Conservation (phyloP, 176 grass and related monocot species). For the Saccharum spontaneum region DNA sequence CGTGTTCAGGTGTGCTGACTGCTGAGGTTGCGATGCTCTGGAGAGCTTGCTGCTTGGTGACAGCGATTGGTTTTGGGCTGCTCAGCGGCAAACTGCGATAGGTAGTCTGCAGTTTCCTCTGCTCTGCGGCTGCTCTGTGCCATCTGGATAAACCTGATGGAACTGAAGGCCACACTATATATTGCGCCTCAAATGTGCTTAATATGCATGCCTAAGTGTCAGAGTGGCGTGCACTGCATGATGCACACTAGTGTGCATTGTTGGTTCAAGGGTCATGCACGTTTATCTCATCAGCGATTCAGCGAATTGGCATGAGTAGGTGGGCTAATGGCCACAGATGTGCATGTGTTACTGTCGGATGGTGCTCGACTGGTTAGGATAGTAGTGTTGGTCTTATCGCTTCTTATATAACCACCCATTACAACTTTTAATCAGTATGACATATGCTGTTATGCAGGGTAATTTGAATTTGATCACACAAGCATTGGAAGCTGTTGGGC, state of each 20-base stretch:
- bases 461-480: slow-evolving; percentile 93
- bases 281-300: background rate
- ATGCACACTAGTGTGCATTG: background rate
- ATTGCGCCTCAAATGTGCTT: background rate
- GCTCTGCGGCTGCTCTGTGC: background rate
- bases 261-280: background rate
- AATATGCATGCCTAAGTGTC: background rate
- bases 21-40: background rate
- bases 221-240: background rate
- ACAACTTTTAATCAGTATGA: background rate
- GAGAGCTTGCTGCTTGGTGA: background rate
- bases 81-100: background rate
- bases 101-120: background rate
- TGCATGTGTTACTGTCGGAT: background rate
- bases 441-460: slow-evolving; percentile 47
- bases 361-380: background rate
- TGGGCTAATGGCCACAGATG: background rate
- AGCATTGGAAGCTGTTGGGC: slow-evolving; percentile 77
- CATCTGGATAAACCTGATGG: background rate
- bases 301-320: background rate
- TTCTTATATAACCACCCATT: background rate
- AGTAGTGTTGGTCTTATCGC: background rate
- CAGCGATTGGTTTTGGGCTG: background rate
- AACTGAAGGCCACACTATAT: background rate
- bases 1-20: background rate